Conservation (phyloP, 139 green algal genomes). For the Tetraselmis striata region DNA sequence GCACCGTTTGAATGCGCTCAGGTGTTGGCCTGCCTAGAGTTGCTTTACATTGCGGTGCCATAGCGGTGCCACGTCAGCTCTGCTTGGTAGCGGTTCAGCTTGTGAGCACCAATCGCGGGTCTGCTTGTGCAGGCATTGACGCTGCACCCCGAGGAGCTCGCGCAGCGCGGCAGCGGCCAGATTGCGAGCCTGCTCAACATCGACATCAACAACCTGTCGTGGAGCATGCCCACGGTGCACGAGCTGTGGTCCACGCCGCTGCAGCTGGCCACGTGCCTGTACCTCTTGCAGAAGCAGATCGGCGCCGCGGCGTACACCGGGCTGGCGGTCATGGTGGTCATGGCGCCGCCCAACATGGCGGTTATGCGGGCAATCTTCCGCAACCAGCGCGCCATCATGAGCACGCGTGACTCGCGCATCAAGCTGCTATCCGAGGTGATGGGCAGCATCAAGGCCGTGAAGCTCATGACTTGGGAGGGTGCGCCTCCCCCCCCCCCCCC, state of each 20-base stretch:
- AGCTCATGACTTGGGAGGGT: slow-evolving; percentile 12
- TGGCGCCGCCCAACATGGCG: background rate
- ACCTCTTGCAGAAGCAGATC: slow-evolving; percentile 79
- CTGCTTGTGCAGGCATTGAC: background rate
- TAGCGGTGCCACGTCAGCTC: too few species aligned
- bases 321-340: slow-evolving; percentile 8
- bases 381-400: slow-evolving; percentile 3
- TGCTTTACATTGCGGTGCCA: too few species aligned
- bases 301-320: background rate
- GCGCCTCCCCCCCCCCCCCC: too few species aligned
- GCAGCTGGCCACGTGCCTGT: slow-evolving; percentile 72
- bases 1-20: too few species aligned
- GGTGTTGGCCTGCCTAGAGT: too few species aligned
- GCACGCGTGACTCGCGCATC: slow-evolving; percentile 2
- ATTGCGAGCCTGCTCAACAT: background rate
- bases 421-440: slow-evolving; percentile 8
- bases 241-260: slow-evolving; percentile 79
- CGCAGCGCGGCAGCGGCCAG: background rate
- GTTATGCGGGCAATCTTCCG: background rate
- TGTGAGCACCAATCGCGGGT: too few species aligned
- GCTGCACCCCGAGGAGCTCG: background rate
- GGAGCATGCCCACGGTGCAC: slow-evolving; percentile 38
- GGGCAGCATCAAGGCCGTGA: slow-evolving; percentile 14
- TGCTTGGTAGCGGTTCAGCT: too few species aligned
- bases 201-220: background rate